Conservation (phyloP, 2,329 filamentous ascomycete genomes). For the Grosmannia huntii region DNA sequence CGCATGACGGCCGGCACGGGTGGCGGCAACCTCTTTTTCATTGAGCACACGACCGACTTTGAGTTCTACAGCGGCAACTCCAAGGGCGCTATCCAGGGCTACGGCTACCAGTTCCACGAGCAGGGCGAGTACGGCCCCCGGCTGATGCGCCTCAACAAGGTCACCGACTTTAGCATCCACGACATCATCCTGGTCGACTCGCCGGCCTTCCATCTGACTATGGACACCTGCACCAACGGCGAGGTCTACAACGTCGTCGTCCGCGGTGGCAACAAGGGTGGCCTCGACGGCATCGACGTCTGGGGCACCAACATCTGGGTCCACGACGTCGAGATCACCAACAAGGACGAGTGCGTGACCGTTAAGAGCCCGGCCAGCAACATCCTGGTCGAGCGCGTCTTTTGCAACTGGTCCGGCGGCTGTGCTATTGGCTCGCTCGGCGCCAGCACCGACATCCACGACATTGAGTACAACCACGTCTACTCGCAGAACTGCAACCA, state of each 20-base stretch:
- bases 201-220: slow-evolving; percentile 14
- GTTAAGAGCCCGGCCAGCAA: slow-evolving; percentile 30
- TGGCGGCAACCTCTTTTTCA: slow-evolving; percentile 16
- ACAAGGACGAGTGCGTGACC: slow-evolving; percentile 40
- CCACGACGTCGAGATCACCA: slow-evolving; percentile 48
- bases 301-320: slow-evolving; percentile 42
- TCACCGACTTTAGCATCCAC: slow-evolving; percentile 33
- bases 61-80: slow-evolving; percentile 30
- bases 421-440: slow-evolving; percentile 45
- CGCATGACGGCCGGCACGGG: slow-evolving; percentile 5
- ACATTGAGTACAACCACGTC: slow-evolving; percentile 41
- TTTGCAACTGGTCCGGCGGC: slow-evolving; percentile 46
- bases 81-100: slow-evolving; percentile 35
- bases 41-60: slow-evolving; percentile 24
- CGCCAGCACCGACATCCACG: slow-evolving; percentile 20
- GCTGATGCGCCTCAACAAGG: slow-evolving; percentile 29
- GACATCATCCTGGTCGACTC: slow-evolving; percentile 34
- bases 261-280: slow-evolving; percentile 34
- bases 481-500: slow-evolving; percentile 47
- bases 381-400: slow-evolving; percentile 45
- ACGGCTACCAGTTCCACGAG: slow-evolving; percentile 33
- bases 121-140: slow-evolving; percentile 24
- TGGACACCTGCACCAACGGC: slow-evolving; percentile 27
- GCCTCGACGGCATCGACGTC: slow-evolving; percentile 43
- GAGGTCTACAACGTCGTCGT: slow-evolving; percentile 42